Evolutionary conservation across 1,284 basidiomycete species (phyloP).

Genomic region (Inonotus obliquus): DNA sequence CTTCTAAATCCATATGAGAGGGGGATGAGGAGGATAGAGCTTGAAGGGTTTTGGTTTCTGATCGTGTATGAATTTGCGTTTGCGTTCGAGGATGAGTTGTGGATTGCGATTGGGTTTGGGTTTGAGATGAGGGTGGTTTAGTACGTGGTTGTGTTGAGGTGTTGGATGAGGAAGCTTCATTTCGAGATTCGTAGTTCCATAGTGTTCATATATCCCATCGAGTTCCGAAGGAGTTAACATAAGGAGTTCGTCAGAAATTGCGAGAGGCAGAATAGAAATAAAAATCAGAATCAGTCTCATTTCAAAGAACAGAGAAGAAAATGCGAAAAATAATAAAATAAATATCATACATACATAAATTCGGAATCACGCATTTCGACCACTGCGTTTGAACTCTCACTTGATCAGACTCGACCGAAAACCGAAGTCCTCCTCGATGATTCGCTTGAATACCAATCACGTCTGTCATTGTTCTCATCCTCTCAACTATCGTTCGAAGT

Average conservation of each 20-base stretch:
- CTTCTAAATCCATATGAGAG: not conserved
- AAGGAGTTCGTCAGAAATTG: too few species aligned
- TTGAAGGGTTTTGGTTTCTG: not conserved
- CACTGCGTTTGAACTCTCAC: constrained; percentile 79
- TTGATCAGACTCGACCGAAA: constrained; percentile 66
- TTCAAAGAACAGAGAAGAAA: not conserved
- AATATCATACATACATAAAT: constrained; percentile 51
- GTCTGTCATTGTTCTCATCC: constrained; percentile 71
- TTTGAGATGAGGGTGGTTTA: too few species aligned
- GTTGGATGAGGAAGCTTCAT: too few species aligned
- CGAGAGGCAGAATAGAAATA: too few species aligned
- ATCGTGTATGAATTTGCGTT: too few species aligned
- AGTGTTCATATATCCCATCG: too few species aligned
- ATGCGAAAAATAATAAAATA: not conserved
- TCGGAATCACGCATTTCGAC: constrained; percentile 69
- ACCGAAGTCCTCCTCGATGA: constrained; percentile 54
- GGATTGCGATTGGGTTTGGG: not conserved
- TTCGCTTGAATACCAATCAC: constrained; percentile 71
- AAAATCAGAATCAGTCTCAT: too few species aligned
- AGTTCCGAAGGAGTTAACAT: too few species aligned
- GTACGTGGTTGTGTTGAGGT: too few species aligned
- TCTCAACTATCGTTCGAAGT: constrained; percentile 74
- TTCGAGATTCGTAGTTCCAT: too few species aligned
- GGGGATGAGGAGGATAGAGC: not conserved
- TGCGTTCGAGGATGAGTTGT: too few species aligned